Percentiles rank a stretch among this genome's conserved stretches.
Conservation (phyloP, 768 basidiomycete species). For the Boletus huronensis region DNA sequence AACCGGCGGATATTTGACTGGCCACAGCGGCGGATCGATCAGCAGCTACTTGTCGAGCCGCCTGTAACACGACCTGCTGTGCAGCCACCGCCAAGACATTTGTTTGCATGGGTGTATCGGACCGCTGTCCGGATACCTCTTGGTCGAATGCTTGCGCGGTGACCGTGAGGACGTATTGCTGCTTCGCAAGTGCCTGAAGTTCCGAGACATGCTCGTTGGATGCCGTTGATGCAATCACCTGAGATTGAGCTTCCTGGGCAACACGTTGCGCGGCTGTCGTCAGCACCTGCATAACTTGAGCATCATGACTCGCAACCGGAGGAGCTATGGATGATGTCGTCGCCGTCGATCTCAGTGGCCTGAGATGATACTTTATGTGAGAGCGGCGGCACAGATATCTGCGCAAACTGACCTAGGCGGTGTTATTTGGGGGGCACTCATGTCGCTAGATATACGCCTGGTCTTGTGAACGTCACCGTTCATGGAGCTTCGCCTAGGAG, state of each 20-base stretch:
- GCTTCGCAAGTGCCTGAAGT: constrained; percentile 70
- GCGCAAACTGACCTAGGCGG: constrained; percentile 26
- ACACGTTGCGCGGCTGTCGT: constrained; percentile 76
- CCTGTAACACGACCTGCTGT: constrained; percentile 77
- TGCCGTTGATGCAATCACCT: constrained; percentile 51
- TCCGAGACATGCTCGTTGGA: constrained; percentile 46
- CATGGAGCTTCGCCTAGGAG: constrained; percentile 47
- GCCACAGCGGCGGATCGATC: constrained; percentile 46
- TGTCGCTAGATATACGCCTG: constrained; percentile 41
- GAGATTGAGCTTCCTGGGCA: constrained; percentile 68
- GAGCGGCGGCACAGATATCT: background rate
- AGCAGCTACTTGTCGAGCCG: constrained; percentile 57
- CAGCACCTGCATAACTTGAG: constrained; percentile 73
- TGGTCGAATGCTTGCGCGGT: constrained; percentile 75
- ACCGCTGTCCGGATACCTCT: constrained; percentile 54
- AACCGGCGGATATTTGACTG: constrained; percentile 38
- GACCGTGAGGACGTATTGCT: constrained; percentile 72
- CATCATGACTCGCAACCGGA: constrained; percentile 48
- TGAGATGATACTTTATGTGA: constrained; percentile 11
- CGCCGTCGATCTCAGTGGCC: constrained; percentile 33
- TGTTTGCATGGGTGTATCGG: constrained; percentile 44
- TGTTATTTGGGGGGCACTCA: constrained; percentile 32
- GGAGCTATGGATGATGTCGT: constrained; percentile 26
- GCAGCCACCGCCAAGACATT: constrained; percentile 69
- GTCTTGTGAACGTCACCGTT: constrained; percentile 41